Evolutionary conservation across 352 stramenopile genomes (phyloP).

Genomic region (Globisporangium mamillatum): DNA sequence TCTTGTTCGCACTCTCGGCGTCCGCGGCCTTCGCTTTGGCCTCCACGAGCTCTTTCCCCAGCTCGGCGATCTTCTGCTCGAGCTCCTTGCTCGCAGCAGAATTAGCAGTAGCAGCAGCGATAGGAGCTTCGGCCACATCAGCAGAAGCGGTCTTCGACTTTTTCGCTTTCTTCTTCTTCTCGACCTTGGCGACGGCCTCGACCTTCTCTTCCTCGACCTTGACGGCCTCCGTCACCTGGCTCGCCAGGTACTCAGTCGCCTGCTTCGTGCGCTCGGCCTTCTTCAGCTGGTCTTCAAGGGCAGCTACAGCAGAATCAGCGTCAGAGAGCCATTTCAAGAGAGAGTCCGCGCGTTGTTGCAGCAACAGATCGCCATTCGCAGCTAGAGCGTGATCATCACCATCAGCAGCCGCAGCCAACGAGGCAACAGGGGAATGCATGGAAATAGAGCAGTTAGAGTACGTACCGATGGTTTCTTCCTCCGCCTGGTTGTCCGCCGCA

Average conservation of each 20-base stretch:
- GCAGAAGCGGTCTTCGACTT: slow-evolving; percentile 12
- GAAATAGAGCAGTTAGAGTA: neutral
- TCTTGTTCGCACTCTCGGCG: slow-evolving; percentile 17
- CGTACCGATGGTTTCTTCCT: slow-evolving; percentile 18
- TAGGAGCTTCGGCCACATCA: slow-evolving; percentile 9
- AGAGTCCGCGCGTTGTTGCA: slow-evolving; percentile 12
- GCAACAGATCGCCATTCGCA: neutral
- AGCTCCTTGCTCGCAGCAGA: slow-evolving; percentile 4
- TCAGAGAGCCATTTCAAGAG: slow-evolving; percentile 17
- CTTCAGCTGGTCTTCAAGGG: slow-evolving; percentile 32
- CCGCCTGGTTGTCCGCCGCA: slow-evolving; percentile 14
- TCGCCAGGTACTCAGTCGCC: slow-evolving; percentile 28
- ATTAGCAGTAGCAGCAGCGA: neutral
- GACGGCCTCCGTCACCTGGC: slow-evolving; percentile 6
- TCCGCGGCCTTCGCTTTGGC: slow-evolving; percentile 18
- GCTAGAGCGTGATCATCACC: slow-evolving; percentile 4
- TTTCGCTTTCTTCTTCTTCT: slow-evolving; percentile 18
- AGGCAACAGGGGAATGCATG: neutral
- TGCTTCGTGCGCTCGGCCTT: slow-evolving; percentile 40
- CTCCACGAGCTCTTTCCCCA: slow-evolving; percentile 19
- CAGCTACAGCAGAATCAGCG: slow-evolving; percentile 20
- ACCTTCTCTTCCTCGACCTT: slow-evolving; percentile 3
- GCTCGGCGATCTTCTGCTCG: slow-evolving; percentile 16
- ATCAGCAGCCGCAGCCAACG: neutral
- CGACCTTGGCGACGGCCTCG: slow-evolving; percentile 1